phyloP scores from a whole-genome alignment of 805 yeast genomes.

The Saccharomycopsis amapae region DNA sequence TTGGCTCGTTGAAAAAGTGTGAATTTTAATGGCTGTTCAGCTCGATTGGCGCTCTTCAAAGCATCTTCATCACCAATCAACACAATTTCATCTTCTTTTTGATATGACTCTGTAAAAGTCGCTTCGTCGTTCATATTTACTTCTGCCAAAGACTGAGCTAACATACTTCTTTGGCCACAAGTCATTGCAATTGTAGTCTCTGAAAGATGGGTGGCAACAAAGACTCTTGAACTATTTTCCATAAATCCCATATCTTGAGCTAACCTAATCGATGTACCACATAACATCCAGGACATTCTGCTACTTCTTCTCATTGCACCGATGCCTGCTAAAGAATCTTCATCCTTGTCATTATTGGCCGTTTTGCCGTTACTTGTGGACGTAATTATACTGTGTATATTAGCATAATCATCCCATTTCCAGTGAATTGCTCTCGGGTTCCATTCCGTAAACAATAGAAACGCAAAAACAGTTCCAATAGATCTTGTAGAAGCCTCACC shows the following conservation, averaged over 20 bases:
- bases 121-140: constrained; percentile 46
- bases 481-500: constrained; percentile 87
- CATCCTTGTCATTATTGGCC: constrained; percentile 25
- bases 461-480: constrained; percentile 80
- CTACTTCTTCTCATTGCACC: constrained; percentile 83
- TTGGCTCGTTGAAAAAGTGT: constrained; percentile 65
- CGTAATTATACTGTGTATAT: constrained; percentile 26
- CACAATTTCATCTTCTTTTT: constrained; percentile 24
- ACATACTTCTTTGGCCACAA: constrained; percentile 70
- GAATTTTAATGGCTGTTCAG: constrained; percentile 38
- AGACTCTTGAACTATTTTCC: constrained; percentile 64
- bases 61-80: constrained; percentile 29
- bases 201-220: constrained; percentile 76
- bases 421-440: constrained; percentile 91
- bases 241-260: constrained; percentile 83
- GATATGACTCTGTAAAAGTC: constrained; percentile 23
- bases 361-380: constrained; percentile 34
- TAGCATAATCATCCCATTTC: constrained; percentile 81
- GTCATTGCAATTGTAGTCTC: constrained; percentile 81
- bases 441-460: constrained; percentile 87
- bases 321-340: constrained; percentile 58
- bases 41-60: constrained; percentile 18
- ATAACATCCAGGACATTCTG: constrained; percentile 89
- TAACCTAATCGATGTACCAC: constrained; percentile 78
- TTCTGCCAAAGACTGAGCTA: constrained; percentile 65